phyloP scores from a whole-genome alignment of 345 rosid genomes.

The Rhodamnia rubescens region DNA sequence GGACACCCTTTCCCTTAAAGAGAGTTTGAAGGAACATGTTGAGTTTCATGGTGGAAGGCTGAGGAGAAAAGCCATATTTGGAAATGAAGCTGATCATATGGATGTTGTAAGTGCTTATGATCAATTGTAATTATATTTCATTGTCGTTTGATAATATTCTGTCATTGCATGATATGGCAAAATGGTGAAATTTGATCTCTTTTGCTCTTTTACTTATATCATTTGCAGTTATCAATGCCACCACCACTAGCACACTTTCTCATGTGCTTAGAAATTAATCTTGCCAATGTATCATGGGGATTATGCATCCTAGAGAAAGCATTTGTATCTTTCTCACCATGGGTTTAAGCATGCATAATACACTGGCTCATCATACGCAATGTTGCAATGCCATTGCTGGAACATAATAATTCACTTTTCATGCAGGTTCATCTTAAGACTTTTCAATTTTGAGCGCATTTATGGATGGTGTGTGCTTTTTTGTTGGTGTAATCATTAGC shows the following conservation, averaged over 20 bases:
- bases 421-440: not conserved
- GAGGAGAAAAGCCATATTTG: conserved; percentile 74
- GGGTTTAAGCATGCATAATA: not conserved
- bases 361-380: not conserved
- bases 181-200: not conserved
- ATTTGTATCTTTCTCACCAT: not conserved
- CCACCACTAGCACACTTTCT: not conserved
- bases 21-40: conserved; percentile 26
- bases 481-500: not conserved
- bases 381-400: not conserved
- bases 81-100: conserved; percentile 20
- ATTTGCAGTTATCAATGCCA: not conserved
- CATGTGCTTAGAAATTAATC: not conserved
- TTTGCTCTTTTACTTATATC: not conserved
- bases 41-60: conserved; percentile 65
- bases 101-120: conserved; percentile 16
- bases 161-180: not conserved
- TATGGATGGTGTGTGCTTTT: not conserved
- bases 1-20: conserved; percentile 3
- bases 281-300: not conserved
- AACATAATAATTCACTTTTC: not conserved
- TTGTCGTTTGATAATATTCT: not conserved
- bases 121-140: not conserved
- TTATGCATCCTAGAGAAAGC: not conserved
- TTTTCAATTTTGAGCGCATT: not conserved